These are phyloP conservation scores for Nelumbo lutea DNA, from an alignment of 164 flowering plant species.

Conservation along the genomic window DNA sequence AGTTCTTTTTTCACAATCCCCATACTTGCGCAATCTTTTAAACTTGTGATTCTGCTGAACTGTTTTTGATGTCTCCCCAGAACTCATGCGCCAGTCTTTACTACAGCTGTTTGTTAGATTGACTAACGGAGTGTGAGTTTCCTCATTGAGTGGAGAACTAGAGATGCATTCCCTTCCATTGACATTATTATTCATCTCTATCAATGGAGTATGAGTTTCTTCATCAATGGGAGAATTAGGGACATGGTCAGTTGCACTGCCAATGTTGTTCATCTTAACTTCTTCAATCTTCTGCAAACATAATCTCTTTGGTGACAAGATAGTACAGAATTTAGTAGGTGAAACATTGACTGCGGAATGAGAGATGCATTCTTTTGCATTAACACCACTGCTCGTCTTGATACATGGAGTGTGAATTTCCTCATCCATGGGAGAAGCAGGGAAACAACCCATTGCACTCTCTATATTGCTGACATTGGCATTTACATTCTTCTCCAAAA, in stretches of 20 bases:
- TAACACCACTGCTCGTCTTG: constrained; percentile 5
- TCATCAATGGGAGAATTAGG: constrained; percentile 10
- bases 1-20: constrained; percentile 26
- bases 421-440: constrained; percentile 16
- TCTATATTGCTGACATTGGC: constrained; percentile 2
- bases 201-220: constrained; percentile 25
- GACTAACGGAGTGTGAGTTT: constrained; percentile 26
- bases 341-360: constrained; percentile 22
- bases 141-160: constrained; percentile 20
- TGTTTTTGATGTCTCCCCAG: constrained; percentile 44
- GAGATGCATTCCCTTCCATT: constrained; percentile 3
- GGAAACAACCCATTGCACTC: neutral
- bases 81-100: constrained; percentile 56
- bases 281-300: constrained; percentile 17
- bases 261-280: constrained; percentile 1
- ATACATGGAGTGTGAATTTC: constrained; percentile 26
- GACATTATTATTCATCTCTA: constrained; percentile 5
- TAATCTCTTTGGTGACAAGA: constrained; percentile 7
- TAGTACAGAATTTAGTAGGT: constrained; percentile 13
- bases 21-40: constrained; percentile 69
- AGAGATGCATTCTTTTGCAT: constrained; percentile 2
- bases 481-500: constrained; percentile 17
- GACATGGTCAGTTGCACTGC: constrained; percentile 8
- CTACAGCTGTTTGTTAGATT: constrained; percentile 37
- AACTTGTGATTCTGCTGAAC: constrained; percentile 44